Evolutionary conservation across 306 rosid genomes (phyloP).

Genomic region (Acacia crassicarpa): DNA sequence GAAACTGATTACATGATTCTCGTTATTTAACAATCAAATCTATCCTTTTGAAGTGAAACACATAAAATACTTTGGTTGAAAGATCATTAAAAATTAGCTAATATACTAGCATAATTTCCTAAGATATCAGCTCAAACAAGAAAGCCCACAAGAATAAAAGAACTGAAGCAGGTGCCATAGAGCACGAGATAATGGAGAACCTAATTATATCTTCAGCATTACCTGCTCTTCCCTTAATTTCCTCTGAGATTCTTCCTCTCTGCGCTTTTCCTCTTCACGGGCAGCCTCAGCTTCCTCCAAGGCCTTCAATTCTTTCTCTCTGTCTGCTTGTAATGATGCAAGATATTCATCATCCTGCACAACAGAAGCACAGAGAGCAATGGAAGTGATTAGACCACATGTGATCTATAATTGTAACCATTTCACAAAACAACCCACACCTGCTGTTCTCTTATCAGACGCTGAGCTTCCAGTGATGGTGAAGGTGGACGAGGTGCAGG

Average conservation of each 20-base stretch:
- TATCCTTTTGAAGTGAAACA: neutral
- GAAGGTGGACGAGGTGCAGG: constrained; percentile 84
- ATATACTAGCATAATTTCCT: neutral
- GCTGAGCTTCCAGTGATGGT: constrained; percentile 89
- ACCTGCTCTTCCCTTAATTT: constrained; percentile 89
- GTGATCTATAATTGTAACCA: constrained; percentile 10
- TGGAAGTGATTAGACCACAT: constrained; percentile 6
- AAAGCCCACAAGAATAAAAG: neutral
- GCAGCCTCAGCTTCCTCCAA: constrained; percentile 83
- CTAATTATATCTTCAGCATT: constrained; percentile 13
- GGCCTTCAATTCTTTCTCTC: constrained; percentile 90
- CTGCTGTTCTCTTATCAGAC: constrained; percentile 59
- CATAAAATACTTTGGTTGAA: neutral
- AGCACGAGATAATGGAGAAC: neutral
- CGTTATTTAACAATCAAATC: neutral
- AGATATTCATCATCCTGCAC: constrained; percentile 97
- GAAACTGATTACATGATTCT: neutral
- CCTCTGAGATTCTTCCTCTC: constrained; percentile 75
- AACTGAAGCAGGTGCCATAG: neutral
- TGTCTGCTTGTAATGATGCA: constrained; percentile 91
- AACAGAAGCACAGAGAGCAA: constrained; percentile 22
- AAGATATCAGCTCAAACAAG: neutral
- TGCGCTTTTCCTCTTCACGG: constrained; percentile 72
- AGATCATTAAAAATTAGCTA: neutral
- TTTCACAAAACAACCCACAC: neutral